These are phyloP conservation scores for Ustilago tritici DNA, from an alignment of 1,284 basidiomycete genomes.

Conservation along the genomic window DNA sequence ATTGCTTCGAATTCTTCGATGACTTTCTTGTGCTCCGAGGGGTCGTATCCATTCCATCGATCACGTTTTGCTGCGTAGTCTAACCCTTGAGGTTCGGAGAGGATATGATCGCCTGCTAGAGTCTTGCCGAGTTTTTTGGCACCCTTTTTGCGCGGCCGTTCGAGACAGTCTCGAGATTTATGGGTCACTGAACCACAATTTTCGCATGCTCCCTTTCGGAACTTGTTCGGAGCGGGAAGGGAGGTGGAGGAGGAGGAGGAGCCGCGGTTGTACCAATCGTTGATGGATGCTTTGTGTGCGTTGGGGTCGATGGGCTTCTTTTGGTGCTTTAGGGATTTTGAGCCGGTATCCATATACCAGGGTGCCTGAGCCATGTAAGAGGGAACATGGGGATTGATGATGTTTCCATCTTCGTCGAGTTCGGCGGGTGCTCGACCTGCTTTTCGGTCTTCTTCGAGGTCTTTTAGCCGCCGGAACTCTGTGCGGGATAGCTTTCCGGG, in stretches of 20 bases:
- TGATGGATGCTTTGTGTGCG: constrained; percentile 77
- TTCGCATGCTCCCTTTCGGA: constrained; percentile 96
- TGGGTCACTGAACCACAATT: constrained; percentile 98
- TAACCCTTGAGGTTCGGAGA: constrained; percentile 77
- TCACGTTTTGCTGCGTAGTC: constrained; percentile 93
- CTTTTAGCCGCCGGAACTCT: constrained; percentile 92
- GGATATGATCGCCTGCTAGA: constrained; percentile 89
- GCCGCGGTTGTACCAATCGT: constrained; percentile 94
- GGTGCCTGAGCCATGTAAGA: constrained; percentile 80
- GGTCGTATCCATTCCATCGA: constrained; percentile 98
- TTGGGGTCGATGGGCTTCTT: constrained; percentile 77
- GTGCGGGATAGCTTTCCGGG: constrained; percentile 87
- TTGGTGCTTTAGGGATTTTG: constrained; percentile 92
- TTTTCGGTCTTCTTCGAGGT: constrained; percentile 91
- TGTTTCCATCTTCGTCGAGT: constrained; percentile 89
- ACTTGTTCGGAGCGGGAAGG: constrained; percentile 77
- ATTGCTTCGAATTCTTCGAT: constrained; percentile 91
- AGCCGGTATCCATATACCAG: constrained; percentile 92
- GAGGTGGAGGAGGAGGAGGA: constrained; percentile 70
- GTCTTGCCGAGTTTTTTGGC: constrained; percentile 92
- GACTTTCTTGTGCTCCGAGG: constrained; percentile 83
- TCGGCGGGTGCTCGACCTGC: constrained; percentile 96
- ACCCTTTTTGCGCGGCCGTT: constrained; percentile 94
- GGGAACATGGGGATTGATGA: constrained; percentile 98
- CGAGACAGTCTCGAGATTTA: constrained; percentile 89